phyloP scores from a whole-genome alignment of 805 yeast species.

The Tetrapisispora phaffii region DNA sequence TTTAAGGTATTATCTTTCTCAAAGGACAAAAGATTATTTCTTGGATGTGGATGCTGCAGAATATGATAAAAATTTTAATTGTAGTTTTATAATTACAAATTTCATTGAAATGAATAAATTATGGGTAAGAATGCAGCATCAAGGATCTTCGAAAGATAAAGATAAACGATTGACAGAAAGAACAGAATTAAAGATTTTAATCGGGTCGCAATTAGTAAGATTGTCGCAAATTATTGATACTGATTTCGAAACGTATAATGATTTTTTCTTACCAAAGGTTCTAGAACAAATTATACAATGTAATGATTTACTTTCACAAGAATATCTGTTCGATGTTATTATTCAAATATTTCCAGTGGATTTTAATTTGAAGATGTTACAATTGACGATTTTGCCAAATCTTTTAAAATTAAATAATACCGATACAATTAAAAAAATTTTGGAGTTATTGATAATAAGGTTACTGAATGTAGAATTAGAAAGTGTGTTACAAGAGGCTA shows the following conservation, averaged over 20 bases:
- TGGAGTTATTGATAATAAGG: conserved; percentile 64
- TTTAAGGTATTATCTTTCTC: conserved; percentile 77
- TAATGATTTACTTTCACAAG: conserved; percentile 85
- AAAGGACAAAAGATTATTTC: conserved; percentile 51
- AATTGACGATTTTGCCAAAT: conserved; percentile 54
- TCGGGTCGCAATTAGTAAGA: conserved; percentile 86
- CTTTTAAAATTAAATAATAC: conserved; percentile 52
- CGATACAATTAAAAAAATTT: conserved; percentile 56
- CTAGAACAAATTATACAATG: conserved; percentile 90
- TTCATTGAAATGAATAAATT: conserved; percentile 96
- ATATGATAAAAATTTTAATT: conserved; percentile 25
- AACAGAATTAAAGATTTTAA: conserved; percentile 78
- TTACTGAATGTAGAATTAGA: conserved; percentile 23
- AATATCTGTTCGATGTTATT: conserved; percentile 79
- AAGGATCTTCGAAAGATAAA: conserved; percentile 81
- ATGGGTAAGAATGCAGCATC: conserved; percentile 95
- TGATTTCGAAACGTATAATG: conserved; percentile 39
- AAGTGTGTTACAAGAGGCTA: background rate
- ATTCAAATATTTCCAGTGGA: conserved; percentile 93
- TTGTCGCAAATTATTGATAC: conserved; percentile 76
- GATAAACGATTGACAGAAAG: conserved; percentile 68
- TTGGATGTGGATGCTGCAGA: conserved; percentile 7
- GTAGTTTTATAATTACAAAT: conserved; percentile 71
- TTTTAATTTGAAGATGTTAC: conserved; percentile 70
- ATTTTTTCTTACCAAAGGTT: conserved; percentile 61